Conservation (phyloP, 345 rosid species). For the Ceriops zippeliana region DNA sequence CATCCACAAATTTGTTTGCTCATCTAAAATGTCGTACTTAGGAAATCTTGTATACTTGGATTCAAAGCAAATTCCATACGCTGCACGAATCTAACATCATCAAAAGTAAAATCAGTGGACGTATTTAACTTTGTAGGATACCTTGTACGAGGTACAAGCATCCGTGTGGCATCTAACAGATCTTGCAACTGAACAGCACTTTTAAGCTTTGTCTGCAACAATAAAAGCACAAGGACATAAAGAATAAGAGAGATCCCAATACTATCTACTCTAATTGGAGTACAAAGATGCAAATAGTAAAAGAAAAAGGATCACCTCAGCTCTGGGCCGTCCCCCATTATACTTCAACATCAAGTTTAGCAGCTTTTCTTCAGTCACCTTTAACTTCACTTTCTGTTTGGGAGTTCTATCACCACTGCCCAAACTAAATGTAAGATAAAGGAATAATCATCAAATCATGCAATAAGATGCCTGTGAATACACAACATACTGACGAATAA, state of each 20-base stretch:
- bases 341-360: constrained; percentile 93
- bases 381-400: constrained; percentile 98
- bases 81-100: not conserved
- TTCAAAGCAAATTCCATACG: not conserved
- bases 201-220: constrained; percentile 90
- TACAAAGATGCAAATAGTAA: constrained; percentile 3
- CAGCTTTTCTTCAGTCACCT: constrained; percentile 94
- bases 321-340: constrained; percentile 91
- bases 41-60: too few species aligned
- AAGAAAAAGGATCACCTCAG: constrained; percentile 53
- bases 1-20: too few species aligned
- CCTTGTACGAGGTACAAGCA: constrained; percentile 92
- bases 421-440: constrained; percentile 15
- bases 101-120: not conserved
- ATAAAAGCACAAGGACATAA: not conserved
- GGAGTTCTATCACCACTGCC: constrained; percentile 98
- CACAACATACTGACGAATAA: constrained; percentile 88
- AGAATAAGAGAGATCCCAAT: constrained; percentile 11
- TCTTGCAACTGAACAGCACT: constrained; percentile 97
- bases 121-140: constrained; percentile 25
- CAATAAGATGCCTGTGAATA: not conserved
- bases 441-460: constrained; percentile 8
- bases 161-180: constrained; percentile 95
- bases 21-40: too few species aligned
- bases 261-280: not conserved